Evolutionary conservation across 2,329 filamentous ascomycete species (phyloP).

Genomic region (Tolypocladium amazonense): DNA sequence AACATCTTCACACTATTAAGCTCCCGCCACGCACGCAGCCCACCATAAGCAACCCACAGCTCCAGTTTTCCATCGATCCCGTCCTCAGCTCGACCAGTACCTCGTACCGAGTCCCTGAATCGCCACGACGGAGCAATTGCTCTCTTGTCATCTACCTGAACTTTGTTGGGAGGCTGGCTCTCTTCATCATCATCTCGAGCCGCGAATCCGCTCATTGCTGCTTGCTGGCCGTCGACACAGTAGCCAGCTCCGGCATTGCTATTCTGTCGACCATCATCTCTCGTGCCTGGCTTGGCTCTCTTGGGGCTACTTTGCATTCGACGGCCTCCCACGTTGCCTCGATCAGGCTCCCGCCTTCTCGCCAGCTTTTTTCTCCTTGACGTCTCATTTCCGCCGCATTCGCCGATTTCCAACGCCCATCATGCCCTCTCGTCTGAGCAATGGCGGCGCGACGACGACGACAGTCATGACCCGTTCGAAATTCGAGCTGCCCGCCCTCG

Average conservation of each 20-base stretch:
- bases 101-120: background rate
- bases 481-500: conserved; percentile 48
- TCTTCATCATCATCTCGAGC: background rate
- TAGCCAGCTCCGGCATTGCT: background rate
- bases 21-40: background rate
- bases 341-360: background rate
- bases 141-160: background rate
- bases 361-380: background rate
- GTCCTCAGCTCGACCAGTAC: background rate
- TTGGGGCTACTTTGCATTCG: background rate
- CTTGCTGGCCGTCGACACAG: background rate
- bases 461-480: conserved; percentile 11
- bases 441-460: conserved; percentile 10
- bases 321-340: background rate
- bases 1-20: background rate
- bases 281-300: background rate
- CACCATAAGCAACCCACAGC: conserved; percentile 2
- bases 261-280: background rate
- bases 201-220: background rate
- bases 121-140: background rate
- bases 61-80: conserved; percentile 5
- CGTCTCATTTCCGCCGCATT: background rate
- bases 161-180: background rate
- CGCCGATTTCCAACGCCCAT: background rate
- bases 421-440: conserved; percentile 22